These are phyloP conservation scores for Cicer cuneatum DNA, from an alignment of 306 rosid genomes.

Conservation along the genomic window DNA sequence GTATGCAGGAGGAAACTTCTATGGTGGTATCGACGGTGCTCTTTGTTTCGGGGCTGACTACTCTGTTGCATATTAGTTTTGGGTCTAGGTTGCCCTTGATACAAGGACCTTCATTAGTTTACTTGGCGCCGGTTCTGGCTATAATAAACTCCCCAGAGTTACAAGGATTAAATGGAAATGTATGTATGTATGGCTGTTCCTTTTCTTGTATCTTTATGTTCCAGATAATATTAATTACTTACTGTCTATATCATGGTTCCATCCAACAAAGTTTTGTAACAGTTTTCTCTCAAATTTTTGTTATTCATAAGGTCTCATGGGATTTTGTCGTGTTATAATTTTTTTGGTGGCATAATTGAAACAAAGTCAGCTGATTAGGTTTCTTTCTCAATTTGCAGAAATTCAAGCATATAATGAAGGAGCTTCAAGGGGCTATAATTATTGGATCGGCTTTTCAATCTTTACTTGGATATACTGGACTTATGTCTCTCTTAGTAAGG, in stretches of 20 bases:
- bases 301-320: not conserved
- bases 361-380: not conserved
- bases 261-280: not conserved
- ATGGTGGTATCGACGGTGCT: constrained; percentile 92
- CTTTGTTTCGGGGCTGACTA: constrained; percentile 83
- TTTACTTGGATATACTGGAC: constrained; percentile 91
- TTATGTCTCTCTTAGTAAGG: constrained; percentile 89
- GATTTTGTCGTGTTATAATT: constrained; percentile 1
- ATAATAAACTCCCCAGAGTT: constrained; percentile 90
- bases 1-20: constrained; percentile 87
- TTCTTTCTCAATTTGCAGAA: constrained; percentile 63
- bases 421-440: constrained; percentile 96
- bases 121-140: constrained; percentile 81
- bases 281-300: constrained; percentile 1
- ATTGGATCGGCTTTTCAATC: constrained; percentile 91
- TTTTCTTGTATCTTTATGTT: constrained; percentile 35
- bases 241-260: not conserved
- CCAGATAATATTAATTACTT: constrained; percentile 28
- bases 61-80: constrained; percentile 80
- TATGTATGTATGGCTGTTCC: constrained; percentile 46
- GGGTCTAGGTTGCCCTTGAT: constrained; percentile 96
- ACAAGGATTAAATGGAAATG: constrained; percentile 84
- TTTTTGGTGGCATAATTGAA: constrained; percentile 19
- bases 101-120: constrained; percentile 96
- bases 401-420: constrained; percentile 95